These are phyloP conservation scores for Pseudocercospora fijiensis DNA, from an alignment of 2,329 filamentous ascomycete species.

Conservation along the genomic window DNA sequence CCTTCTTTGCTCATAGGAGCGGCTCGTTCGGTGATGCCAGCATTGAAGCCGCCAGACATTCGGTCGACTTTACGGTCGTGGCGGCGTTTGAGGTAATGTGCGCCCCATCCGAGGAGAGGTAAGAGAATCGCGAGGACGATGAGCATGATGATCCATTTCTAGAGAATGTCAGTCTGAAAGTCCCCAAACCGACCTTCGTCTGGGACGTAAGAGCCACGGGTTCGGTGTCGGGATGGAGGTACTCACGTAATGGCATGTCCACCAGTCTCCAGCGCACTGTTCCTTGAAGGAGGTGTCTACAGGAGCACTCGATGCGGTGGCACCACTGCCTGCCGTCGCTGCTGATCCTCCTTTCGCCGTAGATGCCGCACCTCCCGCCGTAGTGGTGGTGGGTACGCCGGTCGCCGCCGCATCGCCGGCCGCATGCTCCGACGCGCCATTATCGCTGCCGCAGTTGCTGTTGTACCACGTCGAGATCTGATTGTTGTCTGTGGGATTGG, in stretches of 20 bases:
- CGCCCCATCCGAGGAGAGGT: conserved; percentile 63
- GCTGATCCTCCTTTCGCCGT: background rate
- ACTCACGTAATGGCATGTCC: conserved; percentile 31
- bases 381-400: conserved; percentile 11
- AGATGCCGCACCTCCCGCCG: conserved; percentile 10
- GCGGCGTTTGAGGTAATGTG: conserved; percentile 69
- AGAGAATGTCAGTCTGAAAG: conserved; percentile 17
- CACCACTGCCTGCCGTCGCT: background rate
- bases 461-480: conserved; percentile 70
- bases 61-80: conserved; percentile 68
- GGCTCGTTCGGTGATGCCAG: conserved; percentile 39
- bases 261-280: conserved; percentile 27
- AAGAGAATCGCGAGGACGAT: conserved; percentile 72
- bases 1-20: conserved; percentile 22
- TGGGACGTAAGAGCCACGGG: background rate
- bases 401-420: conserved; percentile 16
- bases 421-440: conserved; percentile 38
- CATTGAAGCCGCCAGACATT: conserved; percentile 37
- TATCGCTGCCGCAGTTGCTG: conserved; percentile 58
- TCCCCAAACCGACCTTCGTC: background rate
- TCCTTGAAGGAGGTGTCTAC: conserved; percentile 7
- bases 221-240: background rate
- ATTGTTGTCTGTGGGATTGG: conserved; percentile 50
- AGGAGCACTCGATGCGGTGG: background rate
- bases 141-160: conserved; percentile 77